Conservation (phyloP, 768 basidiomycete genomes). For the Leccinum uliginosum region DNA sequence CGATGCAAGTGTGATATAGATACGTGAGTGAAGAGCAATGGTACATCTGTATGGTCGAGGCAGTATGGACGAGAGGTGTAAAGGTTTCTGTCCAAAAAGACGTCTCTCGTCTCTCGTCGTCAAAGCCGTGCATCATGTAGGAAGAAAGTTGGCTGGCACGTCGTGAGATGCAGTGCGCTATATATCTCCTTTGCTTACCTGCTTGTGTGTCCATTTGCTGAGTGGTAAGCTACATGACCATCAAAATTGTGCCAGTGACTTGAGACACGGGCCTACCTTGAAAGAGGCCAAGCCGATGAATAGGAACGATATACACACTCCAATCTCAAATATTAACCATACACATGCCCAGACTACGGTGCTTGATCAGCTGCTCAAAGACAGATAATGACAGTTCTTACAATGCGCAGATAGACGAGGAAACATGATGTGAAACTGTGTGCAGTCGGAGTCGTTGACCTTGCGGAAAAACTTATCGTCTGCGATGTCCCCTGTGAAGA, state of each 20-base stretch:
- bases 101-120: conserved; percentile 2
- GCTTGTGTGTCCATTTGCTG: conserved; percentile 57
- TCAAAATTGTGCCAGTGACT: conserved; percentile 2
- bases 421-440: conserved; percentile 78
- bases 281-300: conserved; percentile 80
- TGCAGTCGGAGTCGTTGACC: conserved; percentile 88
- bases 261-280: conserved; percentile 48
- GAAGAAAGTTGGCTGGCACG: conserved; percentile 53
- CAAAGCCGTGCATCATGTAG: conserved; percentile 39
- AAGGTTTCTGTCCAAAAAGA: conserved; percentile 2
- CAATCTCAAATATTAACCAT: conserved; percentile 80
- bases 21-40: conserved; percentile 25
- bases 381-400: conserved; percentile 29
- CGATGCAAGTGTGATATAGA: conserved; percentile 29
- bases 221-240: conserved; percentile 31
- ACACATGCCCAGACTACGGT: conserved; percentile 74
- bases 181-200: conserved; percentile 39
- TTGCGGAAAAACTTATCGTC: conserved; percentile 96
- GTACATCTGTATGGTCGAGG: conserved; percentile 21
- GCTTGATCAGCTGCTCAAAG: neutral
- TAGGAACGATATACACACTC: conserved; percentile 70
- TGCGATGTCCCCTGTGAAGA: conserved; percentile 75
- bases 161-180: conserved; percentile 4
- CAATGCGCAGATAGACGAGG: conserved; percentile 69
- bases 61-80: conserved; percentile 9